phyloP scores from a whole-genome alignment of 179 eudicot genomes.

The Spinacia oleracea region DNA sequence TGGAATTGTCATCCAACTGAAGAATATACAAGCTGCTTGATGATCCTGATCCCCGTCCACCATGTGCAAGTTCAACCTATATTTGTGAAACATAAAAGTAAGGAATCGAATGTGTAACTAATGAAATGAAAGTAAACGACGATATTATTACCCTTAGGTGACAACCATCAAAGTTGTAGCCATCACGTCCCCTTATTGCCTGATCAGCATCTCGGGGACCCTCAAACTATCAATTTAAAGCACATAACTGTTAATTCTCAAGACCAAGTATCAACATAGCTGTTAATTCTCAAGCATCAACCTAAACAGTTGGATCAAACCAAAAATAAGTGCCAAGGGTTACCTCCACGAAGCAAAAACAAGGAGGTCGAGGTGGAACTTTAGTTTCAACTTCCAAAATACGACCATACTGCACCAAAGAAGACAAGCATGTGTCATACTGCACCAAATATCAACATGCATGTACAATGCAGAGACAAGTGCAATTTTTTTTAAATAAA shows the following conservation, averaged over 20 bases:
- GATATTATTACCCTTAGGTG: constrained; percentile 86
- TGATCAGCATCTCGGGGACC: constrained; percentile 94
- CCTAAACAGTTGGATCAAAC: neutral
- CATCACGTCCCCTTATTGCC: constrained; percentile 98
- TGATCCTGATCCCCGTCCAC: constrained; percentile 85
- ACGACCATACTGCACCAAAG: constrained; percentile 82
- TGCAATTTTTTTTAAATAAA: neutral
- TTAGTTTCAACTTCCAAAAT: constrained; percentile 90
- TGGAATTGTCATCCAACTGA: too few species aligned
- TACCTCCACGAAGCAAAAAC: constrained; percentile 97
- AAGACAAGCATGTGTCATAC: neutral
- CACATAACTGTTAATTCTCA: neutral
- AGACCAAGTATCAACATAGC: too few species aligned
- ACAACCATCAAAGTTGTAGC: constrained; percentile 94
- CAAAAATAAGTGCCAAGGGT: neutral
- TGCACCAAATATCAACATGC: neutral
- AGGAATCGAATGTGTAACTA: constrained; percentile 1
- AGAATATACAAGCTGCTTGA: too few species aligned
- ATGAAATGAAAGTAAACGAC: neutral
- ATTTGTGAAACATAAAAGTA: constrained; percentile 18
- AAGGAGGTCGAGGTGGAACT: constrained; percentile 97
- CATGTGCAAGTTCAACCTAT: constrained; percentile 99
- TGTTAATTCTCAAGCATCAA: too few species aligned
- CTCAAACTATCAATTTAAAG: constrained; percentile 60
- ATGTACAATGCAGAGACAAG: too few species aligned